Evolutionary conservation across 176 grass and related monocot genomes (phyloP).

Genomic region (Ananas comosus): DNA sequence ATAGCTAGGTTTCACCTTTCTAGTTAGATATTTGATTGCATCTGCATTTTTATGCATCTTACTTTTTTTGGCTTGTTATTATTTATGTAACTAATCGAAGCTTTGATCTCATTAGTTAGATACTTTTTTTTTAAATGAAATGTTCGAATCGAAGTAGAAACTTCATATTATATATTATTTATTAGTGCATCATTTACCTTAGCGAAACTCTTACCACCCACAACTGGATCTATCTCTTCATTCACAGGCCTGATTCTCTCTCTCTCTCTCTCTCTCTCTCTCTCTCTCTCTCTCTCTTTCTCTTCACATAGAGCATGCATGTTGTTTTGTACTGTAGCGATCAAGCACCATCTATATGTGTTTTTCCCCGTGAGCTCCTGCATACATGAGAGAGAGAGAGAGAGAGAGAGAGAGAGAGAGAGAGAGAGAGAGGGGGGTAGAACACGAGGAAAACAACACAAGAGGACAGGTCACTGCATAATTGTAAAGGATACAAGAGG

Average conservation of each 20-base stretch:
- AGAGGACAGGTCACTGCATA: slow-evolving; percentile 7
- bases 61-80: too few species aligned
- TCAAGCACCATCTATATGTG: not conserved
- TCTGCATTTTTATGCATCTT: too few species aligned
- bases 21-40: too few species aligned
- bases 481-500: slow-evolving; percentile 8
- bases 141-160: too few species aligned
- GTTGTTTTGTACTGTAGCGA: not conserved
- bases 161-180: too few species aligned
- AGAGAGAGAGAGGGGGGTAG: not conserved
- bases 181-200: too few species aligned
- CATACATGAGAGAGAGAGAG: slow-evolving; percentile 5
- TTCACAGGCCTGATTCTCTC: not conserved
- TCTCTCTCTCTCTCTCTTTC: not conserved
- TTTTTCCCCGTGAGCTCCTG: not conserved
- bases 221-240: too few species aligned
- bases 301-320: not conserved
- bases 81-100: too few species aligned
- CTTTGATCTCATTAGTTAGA: too few species aligned
- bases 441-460: not conserved
- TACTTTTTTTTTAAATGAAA: too few species aligned
- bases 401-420: not conserved
- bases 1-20: too few species aligned
- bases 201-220: too few species aligned
- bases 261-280: not conserved